These are phyloP conservation scores for Oryza nivara DNA, from an alignment of 176 grass and related monocot genomes.

Conservation along the genomic window DNA sequence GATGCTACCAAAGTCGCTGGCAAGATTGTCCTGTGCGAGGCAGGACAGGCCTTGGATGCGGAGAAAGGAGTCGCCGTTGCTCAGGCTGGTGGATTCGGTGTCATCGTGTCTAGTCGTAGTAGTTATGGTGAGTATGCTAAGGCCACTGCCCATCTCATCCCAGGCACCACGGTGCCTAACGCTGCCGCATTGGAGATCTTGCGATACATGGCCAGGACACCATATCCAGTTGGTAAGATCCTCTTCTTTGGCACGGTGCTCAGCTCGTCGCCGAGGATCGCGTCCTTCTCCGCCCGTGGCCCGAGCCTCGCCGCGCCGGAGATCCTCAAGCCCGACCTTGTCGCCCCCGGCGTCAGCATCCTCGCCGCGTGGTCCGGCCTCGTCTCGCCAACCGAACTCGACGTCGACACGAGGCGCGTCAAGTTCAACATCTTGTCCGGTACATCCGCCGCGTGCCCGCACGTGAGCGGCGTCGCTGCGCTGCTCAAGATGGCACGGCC, in stretches of 20 bases:
- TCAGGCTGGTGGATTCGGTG: conserved; percentile 48
- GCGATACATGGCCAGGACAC: not conserved
- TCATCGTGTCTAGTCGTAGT: conserved; percentile 26
- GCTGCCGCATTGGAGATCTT: not conserved
- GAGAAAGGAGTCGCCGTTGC: conserved; percentile 47
- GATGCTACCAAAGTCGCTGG: conserved; percentile 24
- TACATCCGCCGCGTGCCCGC: conserved; percentile 52
- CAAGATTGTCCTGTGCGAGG: conserved; percentile 63
- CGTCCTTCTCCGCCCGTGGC: conserved; percentile 53
- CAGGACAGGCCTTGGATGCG: not conserved
- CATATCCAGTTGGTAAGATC: conserved; percentile 33
- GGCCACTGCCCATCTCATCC: not conserved
- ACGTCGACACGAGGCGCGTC: conserved; percentile 42
- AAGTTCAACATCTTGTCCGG: conserved; percentile 54
- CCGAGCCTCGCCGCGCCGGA: conserved; percentile 36
- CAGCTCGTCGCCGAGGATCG: conserved; percentile 37
- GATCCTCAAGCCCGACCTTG: conserved; percentile 68
- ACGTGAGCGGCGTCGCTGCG: conserved; percentile 54
- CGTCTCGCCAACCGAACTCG: conserved; percentile 26
- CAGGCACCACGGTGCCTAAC: conserved; percentile 7
- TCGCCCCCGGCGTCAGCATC: conserved; percentile 67
- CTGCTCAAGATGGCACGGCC: conserved; percentile 41
- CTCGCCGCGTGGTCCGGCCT: conserved; percentile 49
- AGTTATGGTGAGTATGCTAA: conserved; percentile 25
- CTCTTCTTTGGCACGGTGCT: conserved; percentile 39